These are phyloP conservation scores for Leccinellum albellum DNA, from an alignment of 768 basidiomycete species.

Conservation along the genomic window DNA sequence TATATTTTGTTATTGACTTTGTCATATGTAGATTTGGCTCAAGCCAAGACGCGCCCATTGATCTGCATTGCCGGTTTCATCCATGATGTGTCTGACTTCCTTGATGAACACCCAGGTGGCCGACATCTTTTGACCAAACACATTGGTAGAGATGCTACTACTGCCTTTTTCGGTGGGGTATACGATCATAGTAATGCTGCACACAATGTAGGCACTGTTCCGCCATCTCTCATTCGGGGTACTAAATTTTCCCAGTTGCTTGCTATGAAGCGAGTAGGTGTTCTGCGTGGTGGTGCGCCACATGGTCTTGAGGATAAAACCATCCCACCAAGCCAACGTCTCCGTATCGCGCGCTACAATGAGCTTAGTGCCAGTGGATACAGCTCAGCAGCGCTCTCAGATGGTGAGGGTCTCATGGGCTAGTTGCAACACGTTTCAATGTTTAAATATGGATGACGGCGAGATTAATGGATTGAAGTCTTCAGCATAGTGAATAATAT, in stretches of 20 bases:
- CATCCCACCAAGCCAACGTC: conserved; percentile 70
- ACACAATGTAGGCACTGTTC: conserved; percentile 57
- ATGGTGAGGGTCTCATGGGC: conserved; percentile 51
- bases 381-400: conserved; percentile 55
- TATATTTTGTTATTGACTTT: background rate
- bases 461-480: conserved; percentile 2
- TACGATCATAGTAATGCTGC: conserved; percentile 89
- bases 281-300: conserved; percentile 49
- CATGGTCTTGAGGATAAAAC: conserved; percentile 57
- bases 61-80: conserved; percentile 91
- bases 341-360: conserved; percentile 63
- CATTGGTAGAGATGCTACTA: conserved; percentile 88
- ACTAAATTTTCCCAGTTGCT: conserved; percentile 19
- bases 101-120: conserved; percentile 91
- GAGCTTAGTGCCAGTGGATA: conserved; percentile 49
- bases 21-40: conserved; percentile 60
- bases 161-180: conserved; percentile 91
- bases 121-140: conserved; percentile 77
- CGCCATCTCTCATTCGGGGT: background rate
- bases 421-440: conserved; percentile 10
- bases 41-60: conserved; percentile 73
- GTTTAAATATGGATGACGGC: background rate
- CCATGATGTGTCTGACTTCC: conserved; percentile 80
- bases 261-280: conserved; percentile 55
- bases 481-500: conserved; percentile 3